phyloP scores from a whole-genome alignment of 768 basidiomycete species.

The Tricholoma sp. region DNA sequence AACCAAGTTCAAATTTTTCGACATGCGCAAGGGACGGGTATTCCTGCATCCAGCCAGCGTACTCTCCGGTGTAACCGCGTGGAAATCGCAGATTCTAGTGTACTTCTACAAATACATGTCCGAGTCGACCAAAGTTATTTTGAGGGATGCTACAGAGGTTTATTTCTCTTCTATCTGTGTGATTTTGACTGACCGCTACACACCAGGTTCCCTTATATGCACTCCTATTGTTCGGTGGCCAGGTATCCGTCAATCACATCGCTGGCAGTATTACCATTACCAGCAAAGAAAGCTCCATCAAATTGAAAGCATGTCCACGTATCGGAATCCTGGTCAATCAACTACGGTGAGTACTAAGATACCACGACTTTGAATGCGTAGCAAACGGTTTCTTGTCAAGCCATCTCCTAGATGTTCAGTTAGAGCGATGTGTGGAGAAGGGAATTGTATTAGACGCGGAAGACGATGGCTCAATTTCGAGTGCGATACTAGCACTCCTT shows the following conservation, averaged over 20 bases:
- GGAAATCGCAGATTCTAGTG: conserved; percentile 75
- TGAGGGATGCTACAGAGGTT: conserved; percentile 87
- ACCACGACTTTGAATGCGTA: background rate
- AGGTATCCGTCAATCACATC: conserved; percentile 75
- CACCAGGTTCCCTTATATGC: conserved; percentile 79
- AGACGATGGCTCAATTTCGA: conserved; percentile 46
- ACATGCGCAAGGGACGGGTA: conserved; percentile 58
- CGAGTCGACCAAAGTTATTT: conserved; percentile 82
- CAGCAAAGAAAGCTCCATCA: conserved; percentile 47
- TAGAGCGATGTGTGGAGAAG: conserved; percentile 60
- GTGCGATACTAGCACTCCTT: conserved; percentile 29
- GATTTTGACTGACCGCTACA: too few species aligned
- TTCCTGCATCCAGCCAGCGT: conserved; percentile 84
- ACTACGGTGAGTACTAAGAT: conserved; percentile 47
- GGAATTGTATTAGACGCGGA: conserved; percentile 43
- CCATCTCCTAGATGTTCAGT: conserved; percentile 63
- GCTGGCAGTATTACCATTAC: conserved; percentile 70
- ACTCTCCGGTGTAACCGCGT: conserved; percentile 64
- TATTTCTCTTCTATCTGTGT: conserved; percentile 5
- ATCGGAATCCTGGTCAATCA: conserved; percentile 90
- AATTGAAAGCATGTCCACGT: conserved; percentile 78
- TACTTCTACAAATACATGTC: conserved; percentile 83
- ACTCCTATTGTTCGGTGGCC: conserved; percentile 79
- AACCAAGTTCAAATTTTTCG: conserved; percentile 78
- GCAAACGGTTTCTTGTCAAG: conserved; percentile 26